Evolutionary conservation across 2,329 filamentous ascomycete species (phyloP), one percentile per base, ranked within the genome.

Genomic region (Hypoxylon sp.): DNA sequence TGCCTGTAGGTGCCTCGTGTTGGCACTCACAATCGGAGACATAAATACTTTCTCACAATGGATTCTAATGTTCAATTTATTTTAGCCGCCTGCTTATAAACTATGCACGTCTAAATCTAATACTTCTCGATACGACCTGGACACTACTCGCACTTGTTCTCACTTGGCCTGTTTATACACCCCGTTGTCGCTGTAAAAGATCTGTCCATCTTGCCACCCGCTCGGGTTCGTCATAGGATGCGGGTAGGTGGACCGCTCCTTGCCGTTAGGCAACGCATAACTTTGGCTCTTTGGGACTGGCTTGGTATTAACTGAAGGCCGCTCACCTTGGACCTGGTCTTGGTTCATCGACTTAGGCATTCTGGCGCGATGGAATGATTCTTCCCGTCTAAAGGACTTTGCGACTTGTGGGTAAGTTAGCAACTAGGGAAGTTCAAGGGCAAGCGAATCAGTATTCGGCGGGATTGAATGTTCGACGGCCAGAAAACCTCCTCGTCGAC

Each of bases 281-380:
- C 12, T 20, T 8, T 36, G 11, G 12, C 33, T 44, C 32, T 61
- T 61, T n/a, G 30, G 18, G 9, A 40, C 2, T 11, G 44, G 50
- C 44, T 61, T 61, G 32, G 9, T 36, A 2, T 28, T 51, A 16
- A 45, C 38, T 26, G 38, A 59, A n/a, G 33, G 33, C 3, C 33
- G 24, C 24, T 36, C 12, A 26, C 24, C 24, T 26, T 36, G 32
- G 14, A 12, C 8, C n/a, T 38, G 49, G 24, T 14, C 16, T 46
- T 54, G 57, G 16, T 49, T 44, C 3, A 12, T 36, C 6, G 33
- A 42, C 6, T 30, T 3, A 2, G 54, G 20, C 54, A 57, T 57
- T 1, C 38, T 53, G 33, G 18, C 14, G 3, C 22, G 14, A 14
- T 40, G 22, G 22, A 18, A 3, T 30, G 7, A 9, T 14, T 6